phyloP scores from a whole-genome alignment of 2,329 filamentous ascomycete species.

The Fusarium xylarioides region DNA sequence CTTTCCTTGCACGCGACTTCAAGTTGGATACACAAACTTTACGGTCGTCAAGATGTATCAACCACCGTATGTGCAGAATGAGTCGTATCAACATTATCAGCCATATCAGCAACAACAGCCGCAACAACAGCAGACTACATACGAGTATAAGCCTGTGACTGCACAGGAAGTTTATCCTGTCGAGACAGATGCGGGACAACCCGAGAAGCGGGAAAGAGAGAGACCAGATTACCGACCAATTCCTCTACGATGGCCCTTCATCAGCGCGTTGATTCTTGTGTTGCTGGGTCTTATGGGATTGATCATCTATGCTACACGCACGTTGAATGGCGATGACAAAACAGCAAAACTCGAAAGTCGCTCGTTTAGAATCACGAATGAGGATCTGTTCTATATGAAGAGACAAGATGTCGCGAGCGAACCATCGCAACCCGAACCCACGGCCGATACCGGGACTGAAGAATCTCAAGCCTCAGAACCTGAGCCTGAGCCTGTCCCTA shows the following conservation, averaged over 20 bases:
- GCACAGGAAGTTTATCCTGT: slow-evolving; percentile 5
- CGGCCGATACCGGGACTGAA: not conserved
- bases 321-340: slow-evolving; percentile 12
- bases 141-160: slow-evolving; percentile 26
- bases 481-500: not conserved
- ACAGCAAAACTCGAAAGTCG: slow-evolving; percentile 21
- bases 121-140: not conserved
- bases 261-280: slow-evolving; percentile 12
- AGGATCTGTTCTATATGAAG: slow-evolving; percentile 3
- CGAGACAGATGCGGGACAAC: slow-evolving; percentile 1
- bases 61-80: slow-evolving; percentile 11
- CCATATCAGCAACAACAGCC: not conserved
- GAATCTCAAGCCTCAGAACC: not conserved
- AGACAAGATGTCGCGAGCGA: slow-evolving; percentile 14
- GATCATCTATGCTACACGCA: slow-evolving; percentile 15
- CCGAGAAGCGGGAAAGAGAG: slow-evolving; percentile 3
- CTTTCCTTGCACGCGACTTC: not conserved
- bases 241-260: slow-evolving; percentile 29
- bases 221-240: slow-evolving; percentile 34
- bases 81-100: not conserved
- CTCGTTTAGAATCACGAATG: not conserved
- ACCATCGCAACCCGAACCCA: not conserved
- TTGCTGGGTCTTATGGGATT: slow-evolving; percentile 15
- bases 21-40: not conserved
- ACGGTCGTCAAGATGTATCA: slow-evolving; percentile 10